Evolutionary conservation across 139 green algal genomes (phyloP), one percentile per base, ranked within the genome.

Genomic region (Chlamydomonas sphaeroides): DNA sequence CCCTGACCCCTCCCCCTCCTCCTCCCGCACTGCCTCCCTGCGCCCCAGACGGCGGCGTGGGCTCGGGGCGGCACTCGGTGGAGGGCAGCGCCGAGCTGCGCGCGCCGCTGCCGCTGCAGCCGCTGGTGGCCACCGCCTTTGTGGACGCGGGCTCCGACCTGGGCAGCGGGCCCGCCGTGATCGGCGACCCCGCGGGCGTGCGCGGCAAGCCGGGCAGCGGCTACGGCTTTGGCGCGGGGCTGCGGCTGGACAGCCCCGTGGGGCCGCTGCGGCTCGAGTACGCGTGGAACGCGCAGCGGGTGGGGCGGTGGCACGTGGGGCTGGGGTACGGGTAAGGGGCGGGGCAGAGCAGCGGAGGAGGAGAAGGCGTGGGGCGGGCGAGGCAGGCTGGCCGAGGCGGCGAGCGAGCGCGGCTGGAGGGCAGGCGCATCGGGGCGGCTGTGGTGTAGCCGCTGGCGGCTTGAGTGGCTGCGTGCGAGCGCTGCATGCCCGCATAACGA

Each of bases 241-340:
- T 99, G 23, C 81, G 95, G 2, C 78, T 99, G 17, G 95, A 98
- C 76, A 96, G 94, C 0, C 96, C 97, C 5, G 89, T 99, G 63
- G 97, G 97, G 0, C 95, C 97, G 3, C 85, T 99, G 68, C 87
- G 97, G 21, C 87, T 99, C 15, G 97, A 99, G 90, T 99, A 98
- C 86, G 97, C 95, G 0, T 96, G 93, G 89, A 99, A 98, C 68
- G 94, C 97, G 69, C 49, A 88, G 21, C 69, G 86, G 11, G 59
- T 82, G n/a, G 77, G 91, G 17, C 92, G 96, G 14, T 98, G 98
- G 86, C 97, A 99, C 81, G 93, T 99, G 28, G 96, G 96, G 45
- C 94, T 99, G 23, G 96, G 95, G 0, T 92, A 92, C 65, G 85
- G 89, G 81, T 92, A 41, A 80, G 66, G 63, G 7, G 62, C 20